Percentiles rank a stretch among this genome's conserved stretches.
These are phyloP conservation scores for Pseudoscleropodium purum DNA, from an alignment of 225 moss, liverwort and hornwort species.

Conservation along the genomic window DNA sequence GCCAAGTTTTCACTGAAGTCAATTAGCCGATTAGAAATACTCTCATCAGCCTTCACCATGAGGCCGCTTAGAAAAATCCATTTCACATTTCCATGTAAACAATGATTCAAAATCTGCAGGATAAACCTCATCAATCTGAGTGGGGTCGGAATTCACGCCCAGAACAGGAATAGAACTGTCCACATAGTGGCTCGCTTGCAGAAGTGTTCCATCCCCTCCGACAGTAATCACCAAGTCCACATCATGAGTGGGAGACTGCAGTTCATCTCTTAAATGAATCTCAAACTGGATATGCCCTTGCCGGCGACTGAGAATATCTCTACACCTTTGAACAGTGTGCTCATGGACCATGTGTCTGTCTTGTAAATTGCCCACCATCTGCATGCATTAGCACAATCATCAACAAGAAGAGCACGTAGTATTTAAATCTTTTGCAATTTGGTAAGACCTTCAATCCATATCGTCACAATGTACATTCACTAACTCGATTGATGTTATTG, in stretches of 20 bases:
- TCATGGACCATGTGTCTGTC: constrained; percentile 69
- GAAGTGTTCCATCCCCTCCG: constrained; percentile 87
- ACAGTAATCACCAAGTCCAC: constrained; percentile 86
- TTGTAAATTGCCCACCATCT: constrained; percentile 69
- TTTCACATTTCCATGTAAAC: background rate
- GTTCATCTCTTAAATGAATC: constrained; percentile 59
- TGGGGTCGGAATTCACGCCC: constrained; percentile 88
- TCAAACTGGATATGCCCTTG: constrained; percentile 52
- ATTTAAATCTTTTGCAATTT: background rate
- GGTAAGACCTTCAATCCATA: background rate
- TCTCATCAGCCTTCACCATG: background rate
- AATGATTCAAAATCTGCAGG: background rate
- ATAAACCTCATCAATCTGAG: constrained; percentile 58
- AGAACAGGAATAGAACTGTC: constrained; percentile 61
- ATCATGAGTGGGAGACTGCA: constrained; percentile 44
- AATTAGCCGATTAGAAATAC: background rate
- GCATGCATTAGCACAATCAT: background rate
- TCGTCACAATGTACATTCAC: background rate
- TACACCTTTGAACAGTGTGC: constrained; percentile 54
- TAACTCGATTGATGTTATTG: background rate
- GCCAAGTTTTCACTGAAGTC: background rate
- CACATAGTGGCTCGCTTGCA: constrained; percentile 79
- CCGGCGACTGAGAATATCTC: constrained; percentile 50
- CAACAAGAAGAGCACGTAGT: background rate
- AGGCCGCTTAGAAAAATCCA: background rate